Conservation (phyloP, 2,329 filamentous ascomycete species). For the Sporothrix brunneoviolacea region DNA sequence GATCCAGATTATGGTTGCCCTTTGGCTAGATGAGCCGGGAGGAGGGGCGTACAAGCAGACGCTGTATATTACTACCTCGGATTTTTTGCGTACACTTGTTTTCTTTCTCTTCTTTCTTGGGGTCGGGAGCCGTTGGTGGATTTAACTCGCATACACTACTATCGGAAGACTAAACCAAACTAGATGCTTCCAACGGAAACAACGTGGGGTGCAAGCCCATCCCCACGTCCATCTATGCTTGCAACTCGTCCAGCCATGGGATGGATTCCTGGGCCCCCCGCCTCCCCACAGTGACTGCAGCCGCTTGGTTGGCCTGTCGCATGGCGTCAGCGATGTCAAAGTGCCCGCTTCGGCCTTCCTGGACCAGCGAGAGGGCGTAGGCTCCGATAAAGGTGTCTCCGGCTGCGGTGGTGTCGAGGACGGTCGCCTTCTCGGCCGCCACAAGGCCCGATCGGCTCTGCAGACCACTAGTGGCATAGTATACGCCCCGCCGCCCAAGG, state of each 20-base stretch:
- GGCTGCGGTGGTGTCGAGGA: constrained; percentile 88
- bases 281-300: constrained; percentile 57
- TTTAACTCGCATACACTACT: too few relatives aligned
- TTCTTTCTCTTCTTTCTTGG: too few relatives aligned
- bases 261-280: constrained; percentile 60
- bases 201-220: too few relatives aligned
- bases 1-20: too few relatives aligned
- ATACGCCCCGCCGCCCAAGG: constrained; percentile 69
- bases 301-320: constrained; percentile 52
- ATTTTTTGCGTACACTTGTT: too few relatives aligned
- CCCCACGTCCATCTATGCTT: too few relatives aligned
- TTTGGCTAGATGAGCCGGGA: too few relatives aligned
- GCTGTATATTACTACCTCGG: too few relatives aligned
- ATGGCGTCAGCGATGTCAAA: constrained; percentile 57
- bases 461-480: constrained; percentile 56
- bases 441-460: constrained; percentile 40
- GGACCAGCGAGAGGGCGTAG: constrained; percentile 68
- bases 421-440: constrained; percentile 60
- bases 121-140: too few relatives aligned
- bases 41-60: too few relatives aligned
- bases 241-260: constrained; percentile 53
- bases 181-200: too few relatives aligned
- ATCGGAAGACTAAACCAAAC: too few relatives aligned
- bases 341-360: constrained; percentile 29
- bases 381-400: constrained; percentile 91